Percentiles rank a stretch among this genome's conserved stretches.
Evolutionary conservation across 1,284 basidiomycete genomes (phyloP).

Genomic region (Tylopilus sp.): DNA sequence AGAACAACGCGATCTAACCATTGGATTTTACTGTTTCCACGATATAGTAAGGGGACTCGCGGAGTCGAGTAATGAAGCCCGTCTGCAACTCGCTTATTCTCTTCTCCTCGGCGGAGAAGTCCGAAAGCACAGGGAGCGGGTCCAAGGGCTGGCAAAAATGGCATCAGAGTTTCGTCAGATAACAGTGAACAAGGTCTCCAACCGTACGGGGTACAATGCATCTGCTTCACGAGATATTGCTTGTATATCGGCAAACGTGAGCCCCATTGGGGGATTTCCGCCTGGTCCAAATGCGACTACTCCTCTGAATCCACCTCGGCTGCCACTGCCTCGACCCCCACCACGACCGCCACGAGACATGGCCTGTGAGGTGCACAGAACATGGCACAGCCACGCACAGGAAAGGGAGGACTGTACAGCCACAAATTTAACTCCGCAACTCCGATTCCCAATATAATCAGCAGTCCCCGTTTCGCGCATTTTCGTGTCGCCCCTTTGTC

Average conservation of each 20-base stretch:
- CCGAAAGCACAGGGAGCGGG: slow-evolving; percentile 58
- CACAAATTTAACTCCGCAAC: slow-evolving; percentile 24
- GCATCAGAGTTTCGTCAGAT: slow-evolving; percentile 17
- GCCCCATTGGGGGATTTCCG: slow-evolving; percentile 66
- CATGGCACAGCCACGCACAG: slow-evolving; percentile 16
- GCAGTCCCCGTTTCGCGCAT: not conserved
- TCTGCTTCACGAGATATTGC: slow-evolving; percentile 68
- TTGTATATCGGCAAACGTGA: slow-evolving; percentile 75
- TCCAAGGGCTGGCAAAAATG: slow-evolving; percentile 49
- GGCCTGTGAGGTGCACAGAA: slow-evolving; percentile 1
- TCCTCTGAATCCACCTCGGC: slow-evolving; percentile 54
- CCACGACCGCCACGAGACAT: slow-evolving; percentile 62
- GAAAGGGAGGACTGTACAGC: not conserved
- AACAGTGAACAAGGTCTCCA: slow-evolving; percentile 15
- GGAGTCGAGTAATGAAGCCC: slow-evolving; percentile 60
- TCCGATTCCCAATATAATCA: slow-evolving; percentile 27
- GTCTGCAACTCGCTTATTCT: slow-evolving; percentile 61
- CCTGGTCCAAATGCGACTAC: slow-evolving; percentile 47
- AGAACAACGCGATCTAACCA: slow-evolving; percentile 38
- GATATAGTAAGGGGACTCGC: slow-evolving; percentile 67
- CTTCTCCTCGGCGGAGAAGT: slow-evolving; percentile 60
- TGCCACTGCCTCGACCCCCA: slow-evolving; percentile 52
- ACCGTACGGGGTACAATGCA: slow-evolving; percentile 71
- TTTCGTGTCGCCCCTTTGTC: slow-evolving; percentile 30
- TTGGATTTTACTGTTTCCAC: slow-evolving; percentile 65